Evolutionary conservation across 495 filamentous ascomycete species (phyloP).

Genomic region (Pyronema domesticum): DNA sequence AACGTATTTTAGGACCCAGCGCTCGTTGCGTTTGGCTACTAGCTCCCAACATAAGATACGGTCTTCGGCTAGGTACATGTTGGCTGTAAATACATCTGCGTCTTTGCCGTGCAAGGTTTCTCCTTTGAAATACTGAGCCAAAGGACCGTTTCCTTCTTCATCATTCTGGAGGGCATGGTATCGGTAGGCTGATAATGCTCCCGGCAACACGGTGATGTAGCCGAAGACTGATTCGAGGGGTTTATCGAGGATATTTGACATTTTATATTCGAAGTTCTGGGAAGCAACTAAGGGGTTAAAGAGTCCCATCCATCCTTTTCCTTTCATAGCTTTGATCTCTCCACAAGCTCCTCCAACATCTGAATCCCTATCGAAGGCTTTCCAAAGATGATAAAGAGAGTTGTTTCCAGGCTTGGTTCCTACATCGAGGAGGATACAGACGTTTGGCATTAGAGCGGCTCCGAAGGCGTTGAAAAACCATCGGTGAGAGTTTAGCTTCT

Average conservation of each 20-base stretch:
- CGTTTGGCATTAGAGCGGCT: slow-evolving; percentile 76
- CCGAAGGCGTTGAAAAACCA: slow-evolving; percentile 99
- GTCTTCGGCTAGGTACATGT: slow-evolving; percentile 98
- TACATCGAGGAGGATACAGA: slow-evolving; percentile 91
- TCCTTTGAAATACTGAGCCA: slow-evolving; percentile 99
- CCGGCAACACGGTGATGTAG: slow-evolving; percentile 91
- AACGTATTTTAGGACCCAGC: slow-evolving; percentile 96
- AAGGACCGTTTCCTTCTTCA: slow-evolving; percentile 78
- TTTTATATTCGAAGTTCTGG: slow-evolving; percentile 99
- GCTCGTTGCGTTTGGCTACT: slow-evolving; percentile 82
- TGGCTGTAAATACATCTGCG: slow-evolving; percentile 95
- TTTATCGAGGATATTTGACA: slow-evolving; percentile 98
- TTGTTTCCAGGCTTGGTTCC: slow-evolving; percentile 75
- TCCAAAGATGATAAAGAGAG: slow-evolving; percentile 96
- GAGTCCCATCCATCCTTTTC: slow-evolving; percentile 60
- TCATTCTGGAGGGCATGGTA: slow-evolving; percentile 97
- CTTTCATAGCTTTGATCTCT: slow-evolving; percentile 93
- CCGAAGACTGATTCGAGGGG: slow-evolving; percentile 94
- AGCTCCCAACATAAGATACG: slow-evolving; percentile 98
- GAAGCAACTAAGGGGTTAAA: slow-evolving; percentile 90
- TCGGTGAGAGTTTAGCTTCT: slow-evolving; percentile 95
- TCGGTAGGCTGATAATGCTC: slow-evolving; percentile 84
- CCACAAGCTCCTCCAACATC: slow-evolving; percentile 92
- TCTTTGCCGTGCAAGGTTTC: slow-evolving; percentile 93
- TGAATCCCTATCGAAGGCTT: slow-evolving; percentile 93